Base-by-base conservation (phyloP, 345 rosid genomes). In the Salix koriyanagi region DNA sequence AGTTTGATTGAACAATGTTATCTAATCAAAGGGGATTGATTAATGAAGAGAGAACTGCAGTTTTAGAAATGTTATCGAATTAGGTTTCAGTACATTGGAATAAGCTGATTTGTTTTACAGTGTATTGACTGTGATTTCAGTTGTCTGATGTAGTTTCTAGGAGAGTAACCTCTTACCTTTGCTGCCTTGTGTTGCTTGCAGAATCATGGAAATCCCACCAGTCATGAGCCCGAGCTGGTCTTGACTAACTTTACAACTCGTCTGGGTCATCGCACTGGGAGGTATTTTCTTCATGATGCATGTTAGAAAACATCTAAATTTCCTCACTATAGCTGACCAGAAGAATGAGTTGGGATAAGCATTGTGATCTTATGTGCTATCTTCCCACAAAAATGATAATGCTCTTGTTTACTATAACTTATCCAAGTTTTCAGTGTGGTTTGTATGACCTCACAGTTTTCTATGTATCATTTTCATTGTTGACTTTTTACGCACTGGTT, bases 131-230 rank as follows among this genome's bases (percentile, higher is more conserved):
- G 36, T 30, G 56, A 54, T 68, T 68, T 54, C 42, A 67, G n/a
- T 75, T 18, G 16, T 60, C 9, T 60, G 18, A 2, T 65, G 44
- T 65, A 19, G 26, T 60, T 66, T 19, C 8, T 26, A 10, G 7
- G 16, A 50, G 50, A 8, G 1, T 19, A 46, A 26, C 23, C 0
- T 39, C 15, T 48, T 7, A 30, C 16, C 41, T 25, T 34, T 42
- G 21, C 21, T 76, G 54, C 30, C 25, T 78, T 71, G 11, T 67
- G 12, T 46, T 75, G 32, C 23, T 68, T 73, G 67, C 85, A 96
- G 98, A 89, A 87, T 84, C 97, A 96, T 79, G 99, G 99, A 68
- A 94, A 90, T 76, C 99, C 99, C 32, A 96, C 99, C 25, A 79
- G 90, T 79, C 99, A 96, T 76, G 72, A 86, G 74, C 99, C 98